These are phyloP conservation scores for Cyclotella baltica DNA, from an alignment of 108 stramenopile species.

Conservation along the genomic window DNA sequence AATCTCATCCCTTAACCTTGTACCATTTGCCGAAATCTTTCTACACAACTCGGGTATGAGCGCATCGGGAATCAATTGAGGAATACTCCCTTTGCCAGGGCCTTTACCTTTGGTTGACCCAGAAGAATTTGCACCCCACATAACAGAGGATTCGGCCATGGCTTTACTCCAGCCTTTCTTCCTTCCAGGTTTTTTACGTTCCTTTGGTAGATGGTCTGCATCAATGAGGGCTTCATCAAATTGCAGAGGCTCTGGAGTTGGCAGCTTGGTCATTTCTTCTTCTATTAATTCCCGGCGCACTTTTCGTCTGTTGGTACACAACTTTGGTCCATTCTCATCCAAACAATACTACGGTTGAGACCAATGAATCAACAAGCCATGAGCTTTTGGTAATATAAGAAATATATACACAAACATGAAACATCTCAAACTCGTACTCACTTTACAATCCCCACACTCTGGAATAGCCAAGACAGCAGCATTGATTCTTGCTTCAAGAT, in stretches of 20 bases:
- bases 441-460: constrained; percentile 82
- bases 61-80: constrained; percentile 82
- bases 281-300: constrained; percentile 70
- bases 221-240: constrained; percentile 50
- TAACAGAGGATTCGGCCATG: constrained; percentile 26
- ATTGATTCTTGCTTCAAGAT: constrained; percentile 83
- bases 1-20: constrained; percentile 73
- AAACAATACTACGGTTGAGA: constrained; percentile 67
- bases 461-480: constrained; percentile 70
- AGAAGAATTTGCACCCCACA: background rate
- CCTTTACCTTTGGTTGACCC: constrained; percentile 21
- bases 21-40: constrained; percentile 76
- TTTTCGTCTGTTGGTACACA: constrained; percentile 71
- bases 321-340: constrained; percentile 53
- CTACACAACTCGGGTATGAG: constrained; percentile 83
- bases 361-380: constrained; percentile 1
- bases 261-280: constrained; percentile 60
- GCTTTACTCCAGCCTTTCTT: constrained; percentile 55
- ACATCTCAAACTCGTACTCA: constrained; percentile 2
- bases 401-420: background rate
- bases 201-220: constrained; percentile 57
- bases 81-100: constrained; percentile 64
- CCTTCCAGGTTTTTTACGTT: constrained; percentile 49
- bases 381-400: background rate
- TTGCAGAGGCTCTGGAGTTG: constrained; percentile 16